These are phyloP conservation scores for Diplodia mutila DNA, from an alignment of 2,329 filamentous ascomycete species.

Conservation along the genomic window DNA sequence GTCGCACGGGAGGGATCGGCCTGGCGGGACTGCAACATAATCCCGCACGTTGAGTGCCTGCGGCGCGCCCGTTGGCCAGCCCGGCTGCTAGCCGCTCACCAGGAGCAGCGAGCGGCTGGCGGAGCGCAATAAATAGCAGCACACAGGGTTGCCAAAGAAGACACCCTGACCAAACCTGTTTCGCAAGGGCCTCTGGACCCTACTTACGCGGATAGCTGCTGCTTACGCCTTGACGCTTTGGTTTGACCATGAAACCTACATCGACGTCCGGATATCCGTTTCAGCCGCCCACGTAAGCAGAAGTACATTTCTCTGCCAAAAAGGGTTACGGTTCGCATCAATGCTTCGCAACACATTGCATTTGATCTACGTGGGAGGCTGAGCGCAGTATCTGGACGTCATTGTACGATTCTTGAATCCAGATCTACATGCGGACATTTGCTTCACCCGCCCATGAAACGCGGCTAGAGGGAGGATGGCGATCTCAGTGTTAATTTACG, in stretches of 20 bases:
- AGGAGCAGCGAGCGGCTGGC: conserved; percentile 16
- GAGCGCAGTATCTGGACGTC: not conserved
- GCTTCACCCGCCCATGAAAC: not conserved
- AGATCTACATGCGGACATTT: not conserved
- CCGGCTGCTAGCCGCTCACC: not conserved
- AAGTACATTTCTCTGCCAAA: not conserved
- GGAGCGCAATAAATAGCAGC: conserved; percentile 4
- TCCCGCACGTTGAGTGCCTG: conserved; percentile 11
- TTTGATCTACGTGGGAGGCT: not conserved
- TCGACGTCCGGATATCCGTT: not conserved
- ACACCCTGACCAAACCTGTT: not conserved
- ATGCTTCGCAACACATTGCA: not conserved
- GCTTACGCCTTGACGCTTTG: not conserved
- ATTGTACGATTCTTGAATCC: not conserved
- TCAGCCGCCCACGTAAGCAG: not conserved
- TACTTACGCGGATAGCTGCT: not conserved
- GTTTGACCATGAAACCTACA: not conserved
- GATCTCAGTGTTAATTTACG: not conserved
- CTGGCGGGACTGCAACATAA: conserved; percentile 15
- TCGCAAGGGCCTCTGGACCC: not conserved
- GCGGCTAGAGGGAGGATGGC: not conserved
- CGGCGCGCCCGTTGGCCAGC: conserved; percentile 2
- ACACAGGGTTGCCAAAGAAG: not conserved
- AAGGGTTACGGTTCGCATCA: not conserved
- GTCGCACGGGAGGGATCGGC: conserved; percentile 22